A percentile compares a stretch with the other conserved stretches of the same genome.
These are phyloP conservation scores for Aspergillus novoparasiticus DNA, from an alignment of 2,329 filamentous ascomycete species.

Conservation along the genomic window DNA sequence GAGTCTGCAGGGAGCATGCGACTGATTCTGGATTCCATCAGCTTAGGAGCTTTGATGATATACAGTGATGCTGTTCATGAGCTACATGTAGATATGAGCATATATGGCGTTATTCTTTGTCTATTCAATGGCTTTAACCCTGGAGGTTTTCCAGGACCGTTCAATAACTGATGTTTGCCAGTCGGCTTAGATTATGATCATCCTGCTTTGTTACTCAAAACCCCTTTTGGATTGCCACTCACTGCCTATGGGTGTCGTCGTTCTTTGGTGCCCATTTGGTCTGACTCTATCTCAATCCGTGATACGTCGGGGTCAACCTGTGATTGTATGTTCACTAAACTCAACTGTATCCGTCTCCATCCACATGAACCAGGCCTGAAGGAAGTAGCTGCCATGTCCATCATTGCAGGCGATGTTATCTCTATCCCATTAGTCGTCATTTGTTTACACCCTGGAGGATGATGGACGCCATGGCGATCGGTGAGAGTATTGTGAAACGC, in stretches of 20 bases:
- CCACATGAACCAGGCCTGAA: neutral
- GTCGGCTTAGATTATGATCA: neutral
- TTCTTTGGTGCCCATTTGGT: neutral
- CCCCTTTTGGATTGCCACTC: neutral
- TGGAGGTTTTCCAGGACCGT: conserved; percentile 20
- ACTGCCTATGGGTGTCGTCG: neutral
- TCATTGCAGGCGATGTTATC: neutral
- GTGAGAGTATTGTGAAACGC: neutral
- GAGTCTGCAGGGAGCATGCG: conserved; percentile 27
- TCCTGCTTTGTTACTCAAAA: neutral
- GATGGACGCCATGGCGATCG: neutral
- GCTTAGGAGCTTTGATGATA: conserved; percentile 32
- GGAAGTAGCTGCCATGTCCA: neutral
- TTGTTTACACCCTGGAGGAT: neutral
- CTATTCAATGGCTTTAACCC: conserved; percentile 24
- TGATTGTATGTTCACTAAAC: neutral
- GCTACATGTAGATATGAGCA: conserved; percentile 46
- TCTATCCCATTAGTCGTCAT: neutral
- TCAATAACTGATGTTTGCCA: conserved; percentile 25
- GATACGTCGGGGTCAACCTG: neutral
- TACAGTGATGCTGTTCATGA: conserved; percentile 37
- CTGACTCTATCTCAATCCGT: too few species aligned
- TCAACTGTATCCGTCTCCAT: neutral
- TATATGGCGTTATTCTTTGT: conserved; percentile 38
- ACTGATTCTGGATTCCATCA: conserved; percentile 24